phyloP scores from a whole-genome alignment of 371 early-diverging fungal species.

The Apophysomyces sp. region DNA sequence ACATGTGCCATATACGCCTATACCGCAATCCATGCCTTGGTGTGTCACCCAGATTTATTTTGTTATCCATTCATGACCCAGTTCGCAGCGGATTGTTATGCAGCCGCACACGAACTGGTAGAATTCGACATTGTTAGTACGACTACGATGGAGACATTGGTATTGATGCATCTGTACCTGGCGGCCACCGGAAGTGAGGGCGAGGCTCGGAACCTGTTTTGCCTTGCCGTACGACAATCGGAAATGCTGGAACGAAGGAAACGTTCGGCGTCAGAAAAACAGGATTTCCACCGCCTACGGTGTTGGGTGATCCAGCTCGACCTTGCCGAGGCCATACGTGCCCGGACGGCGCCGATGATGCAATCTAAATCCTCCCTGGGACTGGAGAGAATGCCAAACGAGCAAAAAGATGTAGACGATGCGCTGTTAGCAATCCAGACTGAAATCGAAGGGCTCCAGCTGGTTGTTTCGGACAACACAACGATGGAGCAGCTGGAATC shows the following conservation, averaged over 20 bases:
- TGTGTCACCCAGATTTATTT: slow-evolving; percentile 29
- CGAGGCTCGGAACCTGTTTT: slow-evolving; percentile 17
- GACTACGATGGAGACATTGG: slow-evolving; percentile 26
- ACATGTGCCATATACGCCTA: slow-evolving; percentile 28
- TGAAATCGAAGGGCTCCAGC: slow-evolving; percentile 5
- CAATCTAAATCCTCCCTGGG: neutral
- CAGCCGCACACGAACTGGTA: slow-evolving; percentile 18
- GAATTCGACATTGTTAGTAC: slow-evolving; percentile 24
- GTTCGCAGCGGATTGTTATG: slow-evolving; percentile 21
- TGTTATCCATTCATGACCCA: slow-evolving; percentile 21
- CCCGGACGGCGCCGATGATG: slow-evolving; percentile 13
- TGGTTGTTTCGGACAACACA: neutral
- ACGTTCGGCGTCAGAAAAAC: neutral
- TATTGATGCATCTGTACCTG: slow-evolving; percentile 27
- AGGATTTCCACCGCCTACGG: slow-evolving; percentile 8
- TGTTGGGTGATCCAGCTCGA: slow-evolving; percentile 22
- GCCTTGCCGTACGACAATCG: slow-evolving; percentile 22
- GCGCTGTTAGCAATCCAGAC: slow-evolving; percentile 3
- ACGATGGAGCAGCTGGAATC: neutral
- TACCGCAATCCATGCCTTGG: slow-evolving; percentile 23
- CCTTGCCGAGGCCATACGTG: slow-evolving; percentile 10
- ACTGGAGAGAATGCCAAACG: neutral
- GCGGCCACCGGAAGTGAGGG: slow-evolving; percentile 8
- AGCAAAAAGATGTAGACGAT: neutral
- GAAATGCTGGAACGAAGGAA: slow-evolving; percentile 6